Conservation (phyloP, 371 early-diverging fungal species). For the Synchytrium microbalum region DNA sequence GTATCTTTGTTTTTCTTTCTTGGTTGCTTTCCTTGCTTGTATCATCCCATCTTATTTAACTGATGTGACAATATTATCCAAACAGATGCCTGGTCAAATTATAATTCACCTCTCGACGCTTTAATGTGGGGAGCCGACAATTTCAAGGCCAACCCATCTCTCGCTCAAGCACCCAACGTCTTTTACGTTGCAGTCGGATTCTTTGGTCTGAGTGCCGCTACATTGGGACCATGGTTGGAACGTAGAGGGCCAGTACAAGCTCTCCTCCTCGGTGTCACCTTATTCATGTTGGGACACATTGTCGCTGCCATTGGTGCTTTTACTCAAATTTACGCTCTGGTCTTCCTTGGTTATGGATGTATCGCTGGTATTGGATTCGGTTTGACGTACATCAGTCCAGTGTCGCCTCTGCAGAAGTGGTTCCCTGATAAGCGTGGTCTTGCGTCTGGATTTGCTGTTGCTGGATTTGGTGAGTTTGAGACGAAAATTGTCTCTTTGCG, state of each 20-base stretch:
- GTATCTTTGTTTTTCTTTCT: too few species aligned
- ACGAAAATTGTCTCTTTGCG: too few species aligned
- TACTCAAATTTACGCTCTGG: not conserved
- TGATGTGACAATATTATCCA: too few species aligned
- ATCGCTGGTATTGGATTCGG: slow-evolving; percentile 5
- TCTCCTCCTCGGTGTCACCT: slow-evolving; percentile 38
- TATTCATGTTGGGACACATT: slow-evolving; percentile 35
- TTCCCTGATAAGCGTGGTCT: slow-evolving; percentile 21
- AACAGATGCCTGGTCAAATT: slow-evolving; percentile 48
- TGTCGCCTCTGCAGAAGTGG: slow-evolving; percentile 4
- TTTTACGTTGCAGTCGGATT: slow-evolving; percentile 63
- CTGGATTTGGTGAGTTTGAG: too few species aligned
- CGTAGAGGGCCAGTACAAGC: slow-evolving; percentile 51
- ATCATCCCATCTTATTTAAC: too few species aligned
- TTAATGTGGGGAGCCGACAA: slow-evolving; percentile 33
- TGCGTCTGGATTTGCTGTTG: too few species aligned
- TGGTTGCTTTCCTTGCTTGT: too few species aligned
- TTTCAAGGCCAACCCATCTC: not conserved
- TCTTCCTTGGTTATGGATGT: slow-evolving; percentile 4
- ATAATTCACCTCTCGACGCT: slow-evolving; percentile 40
- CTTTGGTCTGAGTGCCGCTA: slow-evolving; percentile 53
- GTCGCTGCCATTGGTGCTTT: not conserved
- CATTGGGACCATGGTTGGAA: slow-evolving; percentile 65
- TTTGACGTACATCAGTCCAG: slow-evolving; percentile 19
- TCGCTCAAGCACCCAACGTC: not conserved